Evolutionary conservation across 208 protist species (phyloP).

Genomic region (Wallacemonas rigidus): DNA sequence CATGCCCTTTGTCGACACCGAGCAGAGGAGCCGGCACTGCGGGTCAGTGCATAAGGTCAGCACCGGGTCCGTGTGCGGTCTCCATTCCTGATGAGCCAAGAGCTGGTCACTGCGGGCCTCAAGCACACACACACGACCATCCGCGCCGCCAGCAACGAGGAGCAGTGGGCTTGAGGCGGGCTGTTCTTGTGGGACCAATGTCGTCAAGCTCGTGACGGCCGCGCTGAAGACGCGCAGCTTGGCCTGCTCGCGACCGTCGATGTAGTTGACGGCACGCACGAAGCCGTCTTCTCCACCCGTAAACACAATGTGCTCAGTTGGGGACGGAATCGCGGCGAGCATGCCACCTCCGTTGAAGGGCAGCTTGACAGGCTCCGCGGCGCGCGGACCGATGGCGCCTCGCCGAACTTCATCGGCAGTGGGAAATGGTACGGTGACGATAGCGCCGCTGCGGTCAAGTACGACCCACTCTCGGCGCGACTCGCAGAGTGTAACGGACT

Average conservation of each 20-base stretch:
- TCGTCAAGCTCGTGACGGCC: neutral
- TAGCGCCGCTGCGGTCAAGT: constrained; percentile 76
- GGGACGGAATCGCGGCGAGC: constrained; percentile 76
- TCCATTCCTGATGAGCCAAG: constrained; percentile 62
- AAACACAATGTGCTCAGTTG: constrained; percentile 71
- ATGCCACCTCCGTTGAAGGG: constrained; percentile 93
- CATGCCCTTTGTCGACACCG: constrained; percentile 71
- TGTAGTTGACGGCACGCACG: constrained; percentile 92
- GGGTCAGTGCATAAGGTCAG: constrained; percentile 62
- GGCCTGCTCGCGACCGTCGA: constrained; percentile 48
- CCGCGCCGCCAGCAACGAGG: constrained; percentile 67
- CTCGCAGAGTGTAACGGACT: constrained; percentile 55
- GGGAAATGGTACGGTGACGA: constrained; percentile 41
- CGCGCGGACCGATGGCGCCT: neutral
- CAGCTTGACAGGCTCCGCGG: constrained; percentile 17
- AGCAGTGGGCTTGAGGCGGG: constrained; percentile 27
- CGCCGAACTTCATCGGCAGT: constrained; percentile 21
- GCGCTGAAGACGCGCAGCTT: neutral
- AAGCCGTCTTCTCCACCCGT: constrained; percentile 92
- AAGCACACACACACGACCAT: constrained; percentile 80
- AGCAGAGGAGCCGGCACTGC: constrained; percentile 74
- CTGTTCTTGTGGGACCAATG: neutral
- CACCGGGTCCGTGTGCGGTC: constrained; percentile 65
- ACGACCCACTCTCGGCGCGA: constrained; percentile 70
- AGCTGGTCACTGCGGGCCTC: constrained; percentile 21